Evolutionary conservation across 2,329 filamentous ascomycete species (phyloP).

Genomic region (Monosporascus sp.): DNA sequence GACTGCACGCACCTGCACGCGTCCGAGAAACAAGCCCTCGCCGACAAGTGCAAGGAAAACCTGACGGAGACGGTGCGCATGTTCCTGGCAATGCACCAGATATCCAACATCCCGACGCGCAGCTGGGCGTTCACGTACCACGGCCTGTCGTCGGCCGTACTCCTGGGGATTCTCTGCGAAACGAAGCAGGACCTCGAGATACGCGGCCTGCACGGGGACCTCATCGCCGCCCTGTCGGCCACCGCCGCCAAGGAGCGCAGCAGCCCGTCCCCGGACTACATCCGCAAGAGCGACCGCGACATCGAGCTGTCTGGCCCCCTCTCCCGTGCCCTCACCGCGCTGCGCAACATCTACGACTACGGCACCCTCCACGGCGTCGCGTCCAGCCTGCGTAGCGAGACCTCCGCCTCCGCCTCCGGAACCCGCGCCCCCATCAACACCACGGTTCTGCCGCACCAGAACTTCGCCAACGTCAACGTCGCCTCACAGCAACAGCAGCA

Average conservation of each 20-base stretch:
- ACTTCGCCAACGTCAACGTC: conserved; percentile 35
- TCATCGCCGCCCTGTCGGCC: conserved; percentile 59
- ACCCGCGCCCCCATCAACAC: conserved; percentile 40
- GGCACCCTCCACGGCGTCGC: conserved; percentile 48
- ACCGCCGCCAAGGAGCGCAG: conserved; percentile 58
- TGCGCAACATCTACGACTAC: conserved; percentile 63
- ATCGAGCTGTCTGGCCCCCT: conserved; percentile 59
- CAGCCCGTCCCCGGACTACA: conserved; percentile 45
- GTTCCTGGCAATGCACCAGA: conserved; percentile 64
- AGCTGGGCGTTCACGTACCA: conserved; percentile 67
- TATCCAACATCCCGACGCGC: conserved; percentile 60
- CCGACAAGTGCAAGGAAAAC: conserved; percentile 56
- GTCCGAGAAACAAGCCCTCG: conserved; percentile 49
- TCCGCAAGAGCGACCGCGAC: conserved; percentile 51
- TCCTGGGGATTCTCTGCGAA: conserved; percentile 59
- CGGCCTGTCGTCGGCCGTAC: conserved; percentile 58
- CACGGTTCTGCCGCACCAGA: conserved; percentile 33
- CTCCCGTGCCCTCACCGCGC: conserved; percentile 53
- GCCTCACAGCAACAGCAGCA: conserved; percentile 36
- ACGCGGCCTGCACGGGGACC: conserved; percentile 56
- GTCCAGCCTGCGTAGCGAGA: conserved; percentile 42
- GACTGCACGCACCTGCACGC: conserved; percentile 45
- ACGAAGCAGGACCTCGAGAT: conserved; percentile 60
- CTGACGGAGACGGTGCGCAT: conserved; percentile 62
- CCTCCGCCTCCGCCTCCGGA: conserved; percentile 30